These are phyloP conservation scores for Colletotrichum limetticola DNA, from an alignment of 2,329 filamentous ascomycete genomes.

Conservation along the genomic window DNA sequence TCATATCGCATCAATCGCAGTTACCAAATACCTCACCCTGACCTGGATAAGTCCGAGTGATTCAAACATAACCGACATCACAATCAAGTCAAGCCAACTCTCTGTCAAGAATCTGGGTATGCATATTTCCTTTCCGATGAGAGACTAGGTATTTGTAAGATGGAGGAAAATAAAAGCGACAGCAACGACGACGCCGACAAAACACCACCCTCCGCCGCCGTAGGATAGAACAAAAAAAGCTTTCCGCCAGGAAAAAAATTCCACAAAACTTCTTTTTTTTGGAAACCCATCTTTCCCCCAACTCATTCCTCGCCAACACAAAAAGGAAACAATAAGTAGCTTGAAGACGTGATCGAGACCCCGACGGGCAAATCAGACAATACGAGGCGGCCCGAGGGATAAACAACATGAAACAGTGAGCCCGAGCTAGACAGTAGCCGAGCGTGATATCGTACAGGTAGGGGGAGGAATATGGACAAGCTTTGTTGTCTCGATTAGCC, in stretches of 20 bases:
- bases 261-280: conserved; percentile 31
- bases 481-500: conserved; percentile 24
- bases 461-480: conserved; percentile 16
- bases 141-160: conserved; percentile 35
- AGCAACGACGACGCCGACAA: conserved; percentile 29
- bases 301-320: conserved; percentile 39
- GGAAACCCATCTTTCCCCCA: conserved; percentile 33
- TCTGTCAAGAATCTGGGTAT: conserved; percentile 27
- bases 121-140: conserved; percentile 31
- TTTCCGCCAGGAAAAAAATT: conserved; percentile 39
- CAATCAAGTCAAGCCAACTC: not conserved
- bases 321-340: conserved; percentile 11
- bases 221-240: conserved; percentile 6
- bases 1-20: not conserved
- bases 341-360: conserved; percentile 3
- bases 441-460: conserved; percentile 35
- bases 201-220: conserved; percentile 33
- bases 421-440: conserved; percentile 24
- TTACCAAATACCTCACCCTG: not conserved
- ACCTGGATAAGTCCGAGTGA: not conserved
- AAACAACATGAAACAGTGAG: conserved; percentile 31
- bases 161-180: conserved; percentile 4
- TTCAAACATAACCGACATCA: not conserved
- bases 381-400: not conserved
- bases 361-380: not conserved